Percentiles rank a stretch among this genome's conserved stretches.
phyloP scores from a whole-genome alignment of 2,329 filamentous ascomycete species.

The Microsporum audouinii region DNA sequence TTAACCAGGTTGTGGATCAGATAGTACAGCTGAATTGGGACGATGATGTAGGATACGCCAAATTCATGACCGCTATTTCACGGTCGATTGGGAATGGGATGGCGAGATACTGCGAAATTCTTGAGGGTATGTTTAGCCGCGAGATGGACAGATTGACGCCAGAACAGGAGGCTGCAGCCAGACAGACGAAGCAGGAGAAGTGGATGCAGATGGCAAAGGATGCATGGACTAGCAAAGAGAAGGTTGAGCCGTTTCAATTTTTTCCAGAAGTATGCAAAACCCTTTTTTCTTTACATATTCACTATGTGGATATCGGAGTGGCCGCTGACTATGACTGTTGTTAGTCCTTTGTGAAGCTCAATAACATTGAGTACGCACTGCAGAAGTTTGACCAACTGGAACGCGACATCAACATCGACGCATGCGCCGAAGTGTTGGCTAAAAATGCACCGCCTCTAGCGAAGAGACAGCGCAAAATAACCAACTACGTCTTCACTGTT shows the following conservation, averaged over 20 bases:
- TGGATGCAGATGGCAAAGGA: slow-evolving; percentile 91
- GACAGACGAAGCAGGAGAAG: slow-evolving; percentile 77
- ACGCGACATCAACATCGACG: slow-evolving; percentile 79
- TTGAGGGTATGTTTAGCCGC: slow-evolving; percentile 72
- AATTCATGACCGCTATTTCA: slow-evolving; percentile 89
- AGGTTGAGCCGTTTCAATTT: slow-evolving; percentile 93
- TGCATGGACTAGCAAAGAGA: slow-evolving; percentile 82
- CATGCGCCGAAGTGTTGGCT: slow-evolving; percentile 70
- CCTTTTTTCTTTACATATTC: not conserved
- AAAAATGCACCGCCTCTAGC: slow-evolving; percentile 60
- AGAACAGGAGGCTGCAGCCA: slow-evolving; percentile 67
- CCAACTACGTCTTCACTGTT: slow-evolving; percentile 94
- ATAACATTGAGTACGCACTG: slow-evolving; percentile 93
- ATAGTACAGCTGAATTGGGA: slow-evolving; percentile 81
- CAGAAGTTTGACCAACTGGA: slow-evolving; percentile 85
- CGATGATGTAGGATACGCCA: slow-evolving; percentile 83
- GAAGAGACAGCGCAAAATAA: slow-evolving; percentile 56
- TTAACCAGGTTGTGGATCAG: slow-evolving; percentile 83
- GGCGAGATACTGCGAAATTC: slow-evolving; percentile 77
- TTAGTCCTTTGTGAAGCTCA: slow-evolving; percentile 91
- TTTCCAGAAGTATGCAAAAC: slow-evolving; percentile 61
- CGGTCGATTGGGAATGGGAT: slow-evolving; percentile 75
- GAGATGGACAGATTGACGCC: slow-evolving; percentile 91
- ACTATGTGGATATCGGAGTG: not conserved
- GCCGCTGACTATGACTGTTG: slow-evolving; percentile 21